A percentile compares a stretch with the other conserved stretches of the same genome.
phyloP scores from a whole-genome alignment of 208 protist genomes.

The Trypanosoma lewisi region DNA sequence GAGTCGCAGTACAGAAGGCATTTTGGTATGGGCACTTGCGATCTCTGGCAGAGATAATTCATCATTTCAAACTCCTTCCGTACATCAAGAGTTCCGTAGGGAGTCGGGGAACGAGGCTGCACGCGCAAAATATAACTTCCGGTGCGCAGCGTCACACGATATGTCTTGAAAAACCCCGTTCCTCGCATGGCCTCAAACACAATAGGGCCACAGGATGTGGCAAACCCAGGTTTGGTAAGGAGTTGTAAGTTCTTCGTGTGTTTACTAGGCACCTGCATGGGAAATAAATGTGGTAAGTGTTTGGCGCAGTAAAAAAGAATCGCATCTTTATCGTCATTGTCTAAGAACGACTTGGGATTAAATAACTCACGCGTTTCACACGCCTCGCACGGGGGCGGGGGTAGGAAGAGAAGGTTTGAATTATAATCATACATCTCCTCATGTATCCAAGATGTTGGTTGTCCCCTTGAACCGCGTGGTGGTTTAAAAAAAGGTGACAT shows the following conservation, averaged over 20 bases:
- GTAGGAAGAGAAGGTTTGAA: constrained; percentile 68
- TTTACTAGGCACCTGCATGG: constrained; percentile 36
- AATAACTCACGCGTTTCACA: constrained; percentile 31
- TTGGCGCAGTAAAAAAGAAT: constrained; percentile 76
- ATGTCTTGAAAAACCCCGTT: constrained; percentile 61
- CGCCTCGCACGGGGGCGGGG: constrained; percentile 47
- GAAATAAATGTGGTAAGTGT: constrained; percentile 71
- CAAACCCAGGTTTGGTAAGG: constrained; percentile 45
- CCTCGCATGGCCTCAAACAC: constrained; percentile 61
- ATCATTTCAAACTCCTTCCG: constrained; percentile 71
- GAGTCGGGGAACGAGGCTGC: constrained; percentile 56
- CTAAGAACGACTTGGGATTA: constrained; percentile 49
- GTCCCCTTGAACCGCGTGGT: constrained; percentile 30
- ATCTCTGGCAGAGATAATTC: constrained; percentile 41
- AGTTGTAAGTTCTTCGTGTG: constrained; percentile 37
- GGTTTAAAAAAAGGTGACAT: constrained; percentile 65
- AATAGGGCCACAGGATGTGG: constrained; percentile 63
- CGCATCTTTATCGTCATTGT: constrained; percentile 65
- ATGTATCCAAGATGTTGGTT: constrained; percentile 59
- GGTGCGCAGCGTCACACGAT: constrained; percentile 68
- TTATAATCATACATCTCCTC: constrained; percentile 75
- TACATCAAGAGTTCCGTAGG: constrained; percentile 53
- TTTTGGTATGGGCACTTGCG: constrained; percentile 44
- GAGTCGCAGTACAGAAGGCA: constrained; percentile 70
- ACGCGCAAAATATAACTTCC: constrained; percentile 74